A percentile compares a stretch with the other conserved stretches of the same genome.
Conservation (phyloP, 352 stramenopile genomes). For the Globisporangium paddicum region DNA sequence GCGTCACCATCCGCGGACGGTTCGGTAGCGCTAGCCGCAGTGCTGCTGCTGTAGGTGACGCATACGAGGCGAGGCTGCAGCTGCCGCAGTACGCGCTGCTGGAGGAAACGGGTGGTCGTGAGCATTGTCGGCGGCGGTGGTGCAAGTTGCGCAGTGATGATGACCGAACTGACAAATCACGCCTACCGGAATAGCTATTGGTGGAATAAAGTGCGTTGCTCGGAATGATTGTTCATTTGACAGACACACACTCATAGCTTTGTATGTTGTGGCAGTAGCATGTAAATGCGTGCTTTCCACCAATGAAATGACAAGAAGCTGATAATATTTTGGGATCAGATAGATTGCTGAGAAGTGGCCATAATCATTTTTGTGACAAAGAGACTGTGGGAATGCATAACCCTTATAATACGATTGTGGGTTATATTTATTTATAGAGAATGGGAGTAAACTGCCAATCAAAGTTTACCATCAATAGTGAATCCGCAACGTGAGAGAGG, state of each 20-base stretch:
- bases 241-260: conserved; percentile 3
- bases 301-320: not conserved
- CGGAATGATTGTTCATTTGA: not conserved
- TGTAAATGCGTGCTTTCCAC: not conserved
- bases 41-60: not conserved
- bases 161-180: not conserved
- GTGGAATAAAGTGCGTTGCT: not conserved
- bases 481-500: conserved; percentile 6
- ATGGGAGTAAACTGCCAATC: not conserved
- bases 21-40: not conserved
- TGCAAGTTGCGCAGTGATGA: conserved; percentile 5
- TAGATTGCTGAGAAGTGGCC: not conserved
- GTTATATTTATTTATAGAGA: not conserved
- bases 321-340: not conserved
- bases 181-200: not conserved
- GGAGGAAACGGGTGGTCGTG: not conserved
- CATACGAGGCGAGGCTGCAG: not conserved
- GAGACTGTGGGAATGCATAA: not conserved
- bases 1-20: not conserved
- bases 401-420: not conserved
- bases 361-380: not conserved
- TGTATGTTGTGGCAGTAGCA: not conserved
- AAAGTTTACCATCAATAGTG: not conserved
- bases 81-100: not conserved
- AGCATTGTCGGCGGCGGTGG: not conserved